phyloP scores from a whole-genome alignment of 306 rosid genomes.

The Quercus mongolica region DNA sequence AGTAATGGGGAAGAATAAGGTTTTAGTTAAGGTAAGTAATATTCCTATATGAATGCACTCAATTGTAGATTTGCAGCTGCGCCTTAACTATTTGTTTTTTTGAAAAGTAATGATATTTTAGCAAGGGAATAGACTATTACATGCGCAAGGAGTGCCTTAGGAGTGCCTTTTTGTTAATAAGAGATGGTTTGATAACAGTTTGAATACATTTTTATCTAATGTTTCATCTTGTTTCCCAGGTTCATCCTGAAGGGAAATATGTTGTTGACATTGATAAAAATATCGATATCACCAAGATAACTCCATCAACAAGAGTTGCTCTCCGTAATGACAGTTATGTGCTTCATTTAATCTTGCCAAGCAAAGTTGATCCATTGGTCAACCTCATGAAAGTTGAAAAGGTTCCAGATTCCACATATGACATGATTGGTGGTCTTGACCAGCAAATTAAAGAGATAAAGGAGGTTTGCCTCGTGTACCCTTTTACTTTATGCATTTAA shows the following conservation, averaged over 20 bases:
- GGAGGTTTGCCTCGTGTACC: constrained; percentile 48
- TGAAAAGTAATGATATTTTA: too few relatives aligned
- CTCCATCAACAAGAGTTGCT: constrained; percentile 97
- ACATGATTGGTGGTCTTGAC: constrained; percentile 99
- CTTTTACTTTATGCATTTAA: constrained; percentile 10
- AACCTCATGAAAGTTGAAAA: constrained; percentile 99
- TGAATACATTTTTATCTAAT: neutral
- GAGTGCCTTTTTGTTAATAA: neutral
- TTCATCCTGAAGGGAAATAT: constrained; percentile 97
- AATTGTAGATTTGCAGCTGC: neutral
- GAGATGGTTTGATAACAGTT: neutral
- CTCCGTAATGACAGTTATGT: constrained; percentile 98
- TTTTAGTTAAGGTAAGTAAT: constrained; percentile 77
- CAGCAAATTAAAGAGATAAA: constrained; percentile 99
- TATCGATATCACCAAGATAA: constrained; percentile 93
- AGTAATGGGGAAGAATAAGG: constrained; percentile 99
- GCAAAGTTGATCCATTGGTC: constrained; percentile 98
- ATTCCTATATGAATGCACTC: neutral
- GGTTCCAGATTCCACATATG: constrained; percentile 99
- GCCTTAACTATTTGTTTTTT: neutral
- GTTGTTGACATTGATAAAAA: constrained; percentile 95
- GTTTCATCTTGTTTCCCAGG: constrained; percentile 37
- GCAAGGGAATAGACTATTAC: too few relatives aligned
- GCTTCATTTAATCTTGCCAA: constrained; percentile 90
- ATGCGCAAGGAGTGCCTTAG: neutral